Base-by-base conservation (phyloP, 2,329 filamentous ascomycete species). In the Talaromyces rugulosus region DNA sequence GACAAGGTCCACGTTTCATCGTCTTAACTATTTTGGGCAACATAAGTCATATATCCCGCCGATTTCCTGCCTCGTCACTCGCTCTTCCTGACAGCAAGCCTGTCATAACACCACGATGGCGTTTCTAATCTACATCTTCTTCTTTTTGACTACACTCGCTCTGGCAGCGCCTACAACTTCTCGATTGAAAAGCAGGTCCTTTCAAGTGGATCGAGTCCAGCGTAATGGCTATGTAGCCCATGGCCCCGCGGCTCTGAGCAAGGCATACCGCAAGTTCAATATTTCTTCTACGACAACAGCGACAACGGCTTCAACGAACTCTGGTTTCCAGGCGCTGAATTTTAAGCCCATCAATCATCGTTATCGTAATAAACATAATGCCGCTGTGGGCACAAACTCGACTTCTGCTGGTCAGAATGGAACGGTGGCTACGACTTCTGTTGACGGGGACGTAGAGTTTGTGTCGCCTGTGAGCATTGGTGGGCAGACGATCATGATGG, bases 401-500 rank as follows among this genome's bases (percentile, higher is more conserved):
- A 52, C 62, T 5, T 23, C 23, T n/a, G 27, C 8, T 31, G 55
- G 27, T 51, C 18, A 36, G 28, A 18, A 64, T 51, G 62, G 56
- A 47, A 66, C 67, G 51, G 68, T 68, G n/a, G 68, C 71, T 55
- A 70, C 84, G 33, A 87, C 88, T 58, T 87, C 84, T 31, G 86
- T 88, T 12, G 85, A 87, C 65, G 76, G 87, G 67, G 89, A 90
- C 69, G 80, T 84, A 55, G 86, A 91, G 63, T 93, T 90, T 69
- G 81, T 93, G 12, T 84, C 87, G 0, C 87, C 87, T 0, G 86
- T 91, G 58, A 82, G 72, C n/a, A 83, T 92, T 65, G 89, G 89
- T 63, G 87, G 86, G 5, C 89, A 91, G 75, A 83, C 81, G 4
- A 69, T 92, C 62, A 85, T 87, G 69, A 77, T 92, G 71, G 85